Conservation (phyloP, 2,329 filamentous ascomycete species). For the Trichoderma atroviride region DNA sequence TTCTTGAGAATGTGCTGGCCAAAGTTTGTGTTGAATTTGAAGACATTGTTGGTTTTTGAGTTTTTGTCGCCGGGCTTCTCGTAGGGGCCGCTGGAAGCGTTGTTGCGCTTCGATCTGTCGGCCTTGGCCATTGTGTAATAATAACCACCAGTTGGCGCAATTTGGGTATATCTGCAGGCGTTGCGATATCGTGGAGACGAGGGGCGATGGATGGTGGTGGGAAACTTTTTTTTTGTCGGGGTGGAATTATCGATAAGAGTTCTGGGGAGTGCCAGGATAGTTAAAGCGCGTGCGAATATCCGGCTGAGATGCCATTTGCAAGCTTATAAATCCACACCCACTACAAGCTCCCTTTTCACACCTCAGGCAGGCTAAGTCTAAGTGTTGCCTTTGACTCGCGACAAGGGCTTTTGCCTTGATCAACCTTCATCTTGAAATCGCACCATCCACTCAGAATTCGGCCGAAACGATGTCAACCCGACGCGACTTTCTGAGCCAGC, state of each 20-base stretch:
- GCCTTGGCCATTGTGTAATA: conserved; percentile 54
- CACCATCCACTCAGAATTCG: not conserved
- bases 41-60: conserved; percentile 73
- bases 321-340: not conserved
- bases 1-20: conserved; percentile 93
- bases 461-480: conserved; percentile 58
- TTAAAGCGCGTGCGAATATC: not conserved
- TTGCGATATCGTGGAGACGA: conserved; percentile 30
- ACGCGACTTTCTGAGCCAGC: conserved; percentile 85
- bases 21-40: conserved; percentile 94
- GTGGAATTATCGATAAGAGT: conserved; percentile 34
- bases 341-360: conserved; percentile 13
- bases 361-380: conserved; percentile 5
- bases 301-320: fast-evolving
- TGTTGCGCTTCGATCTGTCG: conserved; percentile 55
- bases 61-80: conserved; percentile 41
- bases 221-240: conserved; percentile 29
- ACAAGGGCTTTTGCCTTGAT: conserved; percentile 9
- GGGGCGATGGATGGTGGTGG: conserved; percentile 26
- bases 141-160: not conserved
- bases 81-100: conserved; percentile 48
- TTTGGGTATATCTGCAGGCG: conserved; percentile 25
- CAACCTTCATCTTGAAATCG: not conserved
- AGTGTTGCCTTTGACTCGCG: conserved; percentile 14
- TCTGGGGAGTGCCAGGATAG: not conserved